Percentiles rank a stretch among this genome's conserved stretches.
Evolutionary conservation across 192 early-diverging fungal genomes (phyloP).

Genomic region (Coemansia sp.): DNA sequence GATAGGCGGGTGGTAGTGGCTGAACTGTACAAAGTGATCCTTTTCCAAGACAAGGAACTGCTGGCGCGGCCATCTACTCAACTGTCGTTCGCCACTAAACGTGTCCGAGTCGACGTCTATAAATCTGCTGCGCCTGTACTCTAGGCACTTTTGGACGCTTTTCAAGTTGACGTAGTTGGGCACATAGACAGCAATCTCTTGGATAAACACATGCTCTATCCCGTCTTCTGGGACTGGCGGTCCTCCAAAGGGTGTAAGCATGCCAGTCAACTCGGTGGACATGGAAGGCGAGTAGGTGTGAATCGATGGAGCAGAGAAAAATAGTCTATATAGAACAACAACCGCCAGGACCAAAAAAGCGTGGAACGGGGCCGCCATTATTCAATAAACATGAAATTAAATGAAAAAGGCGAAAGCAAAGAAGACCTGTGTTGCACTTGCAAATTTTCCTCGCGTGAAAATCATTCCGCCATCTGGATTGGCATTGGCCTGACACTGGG

Average conservation of each 20-base stretch:
- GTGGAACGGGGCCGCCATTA: not conserved
- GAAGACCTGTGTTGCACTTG: not conserved
- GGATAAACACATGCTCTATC: not conserved
- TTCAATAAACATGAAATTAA: not conserved
- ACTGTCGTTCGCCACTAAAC: not conserved
- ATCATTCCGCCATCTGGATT: not conserved
- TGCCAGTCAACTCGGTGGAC: not conserved
- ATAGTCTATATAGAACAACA: not conserved
- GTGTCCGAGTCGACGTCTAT: not conserved
- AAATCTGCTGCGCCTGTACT: not conserved
- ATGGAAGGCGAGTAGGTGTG: too few relatives aligned
- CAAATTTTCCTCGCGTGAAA: too few relatives aligned
- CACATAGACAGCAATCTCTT: not conserved
- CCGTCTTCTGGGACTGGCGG: not conserved
- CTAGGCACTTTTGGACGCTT: not conserved
- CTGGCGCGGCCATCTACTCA: not conserved
- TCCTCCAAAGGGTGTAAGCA: not conserved
- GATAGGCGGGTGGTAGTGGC: not conserved
- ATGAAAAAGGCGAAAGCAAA: not conserved
- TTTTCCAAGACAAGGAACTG: not conserved
- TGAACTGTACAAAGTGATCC: not conserved
- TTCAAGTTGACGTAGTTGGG: not conserved
- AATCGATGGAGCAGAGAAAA: not conserved
- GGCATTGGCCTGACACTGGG: too few relatives aligned
- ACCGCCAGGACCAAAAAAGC: too few relatives aligned